Evolutionary conservation across 305 asterid genomes (phyloP).

Genomic region (Fraxinus sp.): DNA sequence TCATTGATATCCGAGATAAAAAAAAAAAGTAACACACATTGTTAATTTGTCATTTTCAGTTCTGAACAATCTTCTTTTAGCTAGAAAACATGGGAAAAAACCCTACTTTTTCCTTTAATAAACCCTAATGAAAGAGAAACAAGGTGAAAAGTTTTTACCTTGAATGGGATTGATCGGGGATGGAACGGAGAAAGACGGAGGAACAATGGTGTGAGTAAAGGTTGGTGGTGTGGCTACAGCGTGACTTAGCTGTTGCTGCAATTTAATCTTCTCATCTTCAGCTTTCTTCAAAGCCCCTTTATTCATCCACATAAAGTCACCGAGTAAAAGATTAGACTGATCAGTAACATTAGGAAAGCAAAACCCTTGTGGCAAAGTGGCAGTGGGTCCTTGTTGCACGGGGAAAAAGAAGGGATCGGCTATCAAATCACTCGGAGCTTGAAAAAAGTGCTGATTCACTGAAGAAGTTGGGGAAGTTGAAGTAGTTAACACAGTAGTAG

Average conservation of each 20-base stretch:
- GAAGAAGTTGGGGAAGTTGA: conserved; percentile 52
- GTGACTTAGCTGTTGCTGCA: conserved; percentile 30
- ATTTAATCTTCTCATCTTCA: neutral
- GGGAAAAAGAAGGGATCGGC: conserved; percentile 52
- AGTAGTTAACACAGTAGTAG: conserved; percentile 27
- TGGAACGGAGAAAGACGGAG: conserved; percentile 31
- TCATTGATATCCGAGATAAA: conserved; percentile 20
- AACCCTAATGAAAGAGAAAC: neutral
- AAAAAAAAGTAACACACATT: neutral
- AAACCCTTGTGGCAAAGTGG: conserved; percentile 25
- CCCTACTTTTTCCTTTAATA: neutral
- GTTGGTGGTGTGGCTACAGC: conserved; percentile 16
- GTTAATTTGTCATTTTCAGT: neutral
- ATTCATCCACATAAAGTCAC: conserved; percentile 29
- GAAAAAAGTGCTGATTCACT: conserved; percentile 58
- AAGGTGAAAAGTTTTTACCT: conserved; percentile 37
- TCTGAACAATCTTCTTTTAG: neutral
- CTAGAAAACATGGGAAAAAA: neutral
- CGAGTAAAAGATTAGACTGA: conserved; percentile 16
- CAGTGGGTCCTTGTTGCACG: conserved; percentile 34
- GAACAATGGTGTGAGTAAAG: conserved; percentile 19
- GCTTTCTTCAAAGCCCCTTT: conserved; percentile 22
- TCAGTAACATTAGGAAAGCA: conserved; percentile 21
- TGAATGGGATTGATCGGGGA: conserved; percentile 35
- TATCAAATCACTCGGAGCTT: conserved; percentile 35